A percentile compares a stretch with the other conserved stretches of the same genome.
Evolutionary conservation across 108 stramenopile species (phyloP).

Genomic region (Parietichytrium sp.): DNA sequence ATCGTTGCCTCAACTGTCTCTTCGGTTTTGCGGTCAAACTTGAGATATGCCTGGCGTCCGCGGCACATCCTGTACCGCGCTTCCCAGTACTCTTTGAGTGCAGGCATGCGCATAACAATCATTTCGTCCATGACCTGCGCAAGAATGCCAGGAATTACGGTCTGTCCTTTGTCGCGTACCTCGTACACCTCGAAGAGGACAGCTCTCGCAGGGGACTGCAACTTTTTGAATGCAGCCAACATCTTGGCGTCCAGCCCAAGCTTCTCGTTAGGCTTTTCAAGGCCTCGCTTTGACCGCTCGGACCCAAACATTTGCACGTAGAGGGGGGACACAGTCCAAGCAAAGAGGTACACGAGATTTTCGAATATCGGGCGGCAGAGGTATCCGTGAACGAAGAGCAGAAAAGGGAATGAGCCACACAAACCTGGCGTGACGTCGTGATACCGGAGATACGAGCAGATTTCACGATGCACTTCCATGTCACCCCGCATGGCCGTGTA

Average conservation of each 20-base stretch:
- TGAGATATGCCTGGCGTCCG: background rate
- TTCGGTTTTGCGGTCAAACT: background rate
- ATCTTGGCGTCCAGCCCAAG: background rate
- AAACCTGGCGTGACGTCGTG: background rate
- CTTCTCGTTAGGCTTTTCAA: background rate
- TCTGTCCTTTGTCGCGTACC: slow-evolving; percentile 19
- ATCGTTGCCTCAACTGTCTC: background rate
- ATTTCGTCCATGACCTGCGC: slow-evolving; percentile 1
- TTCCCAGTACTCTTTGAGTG: background rate
- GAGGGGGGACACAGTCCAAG: slow-evolving; percentile 8
- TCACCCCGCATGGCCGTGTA: slow-evolving; percentile 36
- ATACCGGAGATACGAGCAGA: background rate
- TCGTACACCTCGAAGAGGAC: background rate
- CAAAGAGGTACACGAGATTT: background rate
- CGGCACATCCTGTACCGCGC: slow-evolving; percentile 2
- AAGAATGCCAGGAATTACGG: background rate
- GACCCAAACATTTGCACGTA: background rate
- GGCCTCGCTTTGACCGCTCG: background rate
- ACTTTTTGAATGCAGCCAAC: background rate
- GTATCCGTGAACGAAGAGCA: background rate
- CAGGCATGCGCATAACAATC: background rate
- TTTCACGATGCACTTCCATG: slow-evolving; percentile 25
- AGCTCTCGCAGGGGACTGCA: background rate
- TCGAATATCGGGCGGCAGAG: background rate
- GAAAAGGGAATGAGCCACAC: background rate